These are phyloP conservation scores for rapeseed (Brassica napus) DNA, from an alignment of 345 rosid genomes.

Conservation along the genomic window DNA sequence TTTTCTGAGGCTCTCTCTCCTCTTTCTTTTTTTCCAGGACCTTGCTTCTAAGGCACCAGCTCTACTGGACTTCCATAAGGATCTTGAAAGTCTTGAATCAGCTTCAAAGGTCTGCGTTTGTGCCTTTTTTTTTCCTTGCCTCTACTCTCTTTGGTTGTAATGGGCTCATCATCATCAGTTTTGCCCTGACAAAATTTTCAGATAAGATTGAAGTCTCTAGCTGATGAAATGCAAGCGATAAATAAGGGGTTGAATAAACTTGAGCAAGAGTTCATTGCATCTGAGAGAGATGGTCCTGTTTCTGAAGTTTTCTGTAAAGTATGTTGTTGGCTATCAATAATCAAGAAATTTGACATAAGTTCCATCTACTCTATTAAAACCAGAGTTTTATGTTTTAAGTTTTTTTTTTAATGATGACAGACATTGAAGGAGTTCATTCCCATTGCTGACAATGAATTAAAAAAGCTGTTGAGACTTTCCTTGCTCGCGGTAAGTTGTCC, in stretches of 20 bases:
- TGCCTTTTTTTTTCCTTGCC: neutral
- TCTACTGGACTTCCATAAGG: slow-evolving; percentile 76
- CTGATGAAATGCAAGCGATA: slow-evolving; percentile 97
- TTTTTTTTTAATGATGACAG: slow-evolving; percentile 35
- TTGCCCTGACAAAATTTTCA: slow-evolving; percentile 38
- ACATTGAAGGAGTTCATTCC: slow-evolving; percentile 75
- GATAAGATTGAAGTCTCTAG: slow-evolving; percentile 88
- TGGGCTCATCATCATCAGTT: slow-evolving; percentile 8
- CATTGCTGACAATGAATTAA: slow-evolving; percentile 77
- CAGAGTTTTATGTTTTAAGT: neutral
- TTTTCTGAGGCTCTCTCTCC: neutral
- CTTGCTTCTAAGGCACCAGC: slow-evolving; percentile 72
- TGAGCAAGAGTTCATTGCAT: slow-evolving; percentile 75
- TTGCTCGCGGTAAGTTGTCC: slow-evolving; percentile 70
- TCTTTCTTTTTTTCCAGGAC: slow-evolving; percentile 45
- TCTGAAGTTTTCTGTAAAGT: slow-evolving; percentile 86
- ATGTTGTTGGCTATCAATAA: slow-evolving; percentile 3
- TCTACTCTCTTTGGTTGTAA: neutral
- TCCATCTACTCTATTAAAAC: slow-evolving; percentile 1
- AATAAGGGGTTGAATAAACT: slow-evolving; percentile 84
- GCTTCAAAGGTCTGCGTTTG: slow-evolving; percentile 69
- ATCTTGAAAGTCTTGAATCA: slow-evolving; percentile 80
- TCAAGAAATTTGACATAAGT: neutral
- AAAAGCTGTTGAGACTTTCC: slow-evolving; percentile 62
- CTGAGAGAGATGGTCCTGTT: slow-evolving; percentile 89